A percentile compares a stretch with the other conserved stretches of the same genome.
These are phyloP conservation scores for Auriscalpium vulgare DNA, from an alignment of 768 basidiomycete genomes.

Conservation along the genomic window DNA sequence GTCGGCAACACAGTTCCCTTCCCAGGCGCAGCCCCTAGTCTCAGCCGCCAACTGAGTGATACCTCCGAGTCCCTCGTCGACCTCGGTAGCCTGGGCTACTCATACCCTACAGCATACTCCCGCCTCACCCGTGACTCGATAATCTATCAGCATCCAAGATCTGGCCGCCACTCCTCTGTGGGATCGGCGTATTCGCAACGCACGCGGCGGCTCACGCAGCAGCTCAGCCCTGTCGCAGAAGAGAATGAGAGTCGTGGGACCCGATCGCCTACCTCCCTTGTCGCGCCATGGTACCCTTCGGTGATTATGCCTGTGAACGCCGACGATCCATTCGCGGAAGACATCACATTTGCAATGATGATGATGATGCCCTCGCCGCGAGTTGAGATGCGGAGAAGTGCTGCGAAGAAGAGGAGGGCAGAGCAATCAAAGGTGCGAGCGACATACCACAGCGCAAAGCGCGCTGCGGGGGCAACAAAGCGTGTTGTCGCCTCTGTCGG, in stretches of 20 bases:
- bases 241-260: slow-evolving; percentile 9
- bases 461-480: slow-evolving; percentile 6
- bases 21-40: slow-evolving; percentile 7
- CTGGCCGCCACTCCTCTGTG: slow-evolving; percentile 7
- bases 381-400: neutral
- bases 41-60: slow-evolving; percentile 11
- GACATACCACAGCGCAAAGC: neutral
- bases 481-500: slow-evolving; percentile 2
- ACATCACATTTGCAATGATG: slow-evolving; percentile 8
- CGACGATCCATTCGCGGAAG: slow-evolving; percentile 11
- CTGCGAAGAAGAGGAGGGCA: neutral
- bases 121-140: slow-evolving; percentile 6
- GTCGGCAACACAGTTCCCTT: slow-evolving; percentile 11
- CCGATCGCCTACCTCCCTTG: slow-evolving; percentile 2
- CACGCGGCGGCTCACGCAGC: slow-evolving; percentile 5
- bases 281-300: neutral
- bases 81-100: slow-evolving; percentile 11
- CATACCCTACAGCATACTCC: slow-evolving; percentile 9
- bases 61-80: slow-evolving; percentile 3
- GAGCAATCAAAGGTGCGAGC: neutral
- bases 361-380: slow-evolving; percentile 13
- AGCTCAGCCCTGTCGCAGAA: slow-evolving; percentile 16
- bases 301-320: neutral
- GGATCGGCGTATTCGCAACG: slow-evolving; percentile 13
- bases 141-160: slow-evolving; percentile 3